A percentile compares a stretch with the other conserved stretches of the same genome.
Evolutionary conservation across 441 rosid genomes (phyloP).

Genomic region (Gossypium davidsonii): DNA sequence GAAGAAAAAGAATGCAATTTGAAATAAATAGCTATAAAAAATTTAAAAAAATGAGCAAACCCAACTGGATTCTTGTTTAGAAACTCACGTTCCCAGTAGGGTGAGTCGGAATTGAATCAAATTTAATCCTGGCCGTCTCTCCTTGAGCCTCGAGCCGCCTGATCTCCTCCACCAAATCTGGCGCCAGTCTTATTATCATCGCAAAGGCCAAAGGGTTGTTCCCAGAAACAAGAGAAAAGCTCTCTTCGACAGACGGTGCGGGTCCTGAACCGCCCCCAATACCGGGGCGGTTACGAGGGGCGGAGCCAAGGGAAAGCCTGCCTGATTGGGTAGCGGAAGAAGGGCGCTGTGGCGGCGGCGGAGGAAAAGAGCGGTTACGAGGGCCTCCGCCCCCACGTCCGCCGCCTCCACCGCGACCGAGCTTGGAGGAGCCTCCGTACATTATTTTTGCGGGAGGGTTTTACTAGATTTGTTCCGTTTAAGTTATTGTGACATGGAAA

Average conservation of each 20-base stretch:
- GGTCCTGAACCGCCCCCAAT: conserved; percentile 19
- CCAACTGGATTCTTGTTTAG: not conserved
- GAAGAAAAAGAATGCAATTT: not conserved
- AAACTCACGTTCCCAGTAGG: conserved; percentile 72
- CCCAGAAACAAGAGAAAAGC: conserved; percentile 62
- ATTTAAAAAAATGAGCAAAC: not conserved
- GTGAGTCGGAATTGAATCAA: conserved; percentile 60
- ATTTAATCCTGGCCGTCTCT: conserved; percentile 71
- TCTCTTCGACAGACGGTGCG: conserved; percentile 46
- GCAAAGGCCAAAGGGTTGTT: conserved; percentile 59
- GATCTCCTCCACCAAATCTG: conserved; percentile 92
- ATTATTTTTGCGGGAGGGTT: conserved; percentile 21
- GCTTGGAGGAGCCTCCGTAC: conserved; percentile 69
- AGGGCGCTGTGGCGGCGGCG: conserved; percentile 45
- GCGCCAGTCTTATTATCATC: conserved; percentile 73
- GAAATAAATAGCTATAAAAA: not conserved
- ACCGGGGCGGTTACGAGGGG: conserved; percentile 27
- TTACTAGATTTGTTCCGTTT: not conserved
- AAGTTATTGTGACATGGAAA: not conserved
- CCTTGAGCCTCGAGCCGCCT: conserved; percentile 71
- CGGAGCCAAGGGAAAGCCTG: conserved; percentile 39
- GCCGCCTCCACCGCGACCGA: conserved; percentile 54
- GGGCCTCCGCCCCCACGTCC: conserved; percentile 37
- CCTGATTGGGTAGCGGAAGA: conserved; percentile 38
- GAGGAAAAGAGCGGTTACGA: conserved; percentile 52